Conservation (phyloP, 2,329 filamentous ascomycete species). For the Phaeosphaeriaceae sp. region DNA sequence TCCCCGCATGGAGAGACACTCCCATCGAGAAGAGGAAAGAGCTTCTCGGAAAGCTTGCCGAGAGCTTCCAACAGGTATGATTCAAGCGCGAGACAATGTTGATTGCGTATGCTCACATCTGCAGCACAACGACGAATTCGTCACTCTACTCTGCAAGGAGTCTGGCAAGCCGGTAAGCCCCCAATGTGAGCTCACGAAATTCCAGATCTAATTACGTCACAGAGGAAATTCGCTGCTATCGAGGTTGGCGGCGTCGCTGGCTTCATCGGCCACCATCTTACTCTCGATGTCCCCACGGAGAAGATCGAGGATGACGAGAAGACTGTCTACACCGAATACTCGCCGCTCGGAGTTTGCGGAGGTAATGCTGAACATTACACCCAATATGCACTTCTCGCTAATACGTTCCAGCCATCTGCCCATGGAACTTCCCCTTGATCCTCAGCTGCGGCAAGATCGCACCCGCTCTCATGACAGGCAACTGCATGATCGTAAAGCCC, state of each 20-base stretch:
- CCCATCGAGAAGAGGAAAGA: constrained; percentile 44
- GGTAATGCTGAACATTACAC: constrained; percentile 10
- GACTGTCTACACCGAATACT: constrained; percentile 55
- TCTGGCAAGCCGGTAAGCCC: constrained; percentile 46
- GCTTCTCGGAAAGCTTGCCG: constrained; percentile 34
- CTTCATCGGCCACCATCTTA: constrained; percentile 49
- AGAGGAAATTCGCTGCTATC: constrained; percentile 51
- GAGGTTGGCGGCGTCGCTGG: constrained; percentile 47
- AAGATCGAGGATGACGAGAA: constrained; percentile 55
- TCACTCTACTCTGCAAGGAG: constrained; percentile 43
- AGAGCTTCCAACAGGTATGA: constrained; percentile 21
- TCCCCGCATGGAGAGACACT: constrained; percentile 54
- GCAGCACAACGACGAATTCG: constrained; percentile 38
- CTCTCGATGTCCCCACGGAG: constrained; percentile 47
- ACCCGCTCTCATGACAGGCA: constrained; percentile 64
- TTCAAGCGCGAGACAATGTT: not conserved
- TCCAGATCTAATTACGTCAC: not conserved
- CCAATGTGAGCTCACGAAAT: not conserved
- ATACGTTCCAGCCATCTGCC: constrained; percentile 34
- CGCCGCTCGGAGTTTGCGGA: constrained; percentile 55
- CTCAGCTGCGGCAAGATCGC: constrained; percentile 62
- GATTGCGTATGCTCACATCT: not conserved
- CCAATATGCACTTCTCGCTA: not conserved
- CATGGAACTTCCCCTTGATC: constrained; percentile 62
- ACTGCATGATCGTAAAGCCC: constrained; percentile 64